Conservation (phyloP, 2,329 filamentous ascomycete genomes). For the Cyclaneusma minus region DNA sequence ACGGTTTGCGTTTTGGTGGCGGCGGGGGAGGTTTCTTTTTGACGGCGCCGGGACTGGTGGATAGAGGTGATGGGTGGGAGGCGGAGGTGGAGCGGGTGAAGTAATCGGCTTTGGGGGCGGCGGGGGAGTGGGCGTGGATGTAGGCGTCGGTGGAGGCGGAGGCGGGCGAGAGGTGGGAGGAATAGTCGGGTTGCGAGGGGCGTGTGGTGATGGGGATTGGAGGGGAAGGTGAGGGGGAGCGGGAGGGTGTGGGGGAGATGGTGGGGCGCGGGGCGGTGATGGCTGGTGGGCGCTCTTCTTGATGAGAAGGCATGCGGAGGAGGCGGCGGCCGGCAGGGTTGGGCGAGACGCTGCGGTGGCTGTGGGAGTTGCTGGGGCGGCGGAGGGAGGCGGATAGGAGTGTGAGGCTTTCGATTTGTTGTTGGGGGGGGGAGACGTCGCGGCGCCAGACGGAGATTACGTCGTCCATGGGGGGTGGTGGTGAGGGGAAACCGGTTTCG, state of each 20-base stretch:
- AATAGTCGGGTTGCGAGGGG: slow-evolving; percentile 9
- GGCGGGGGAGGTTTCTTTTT: slow-evolving; percentile 70
- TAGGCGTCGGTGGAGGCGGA: slow-evolving; percentile 10
- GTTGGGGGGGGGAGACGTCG: slow-evolving; percentile 45
- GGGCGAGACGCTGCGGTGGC: slow-evolving; percentile 24
- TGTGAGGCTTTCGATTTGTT: slow-evolving; percentile 49
- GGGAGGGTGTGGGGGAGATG: slow-evolving; percentile 9
- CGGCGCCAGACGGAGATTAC: slow-evolving; percentile 52
- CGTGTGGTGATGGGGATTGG: slow-evolving; percentile 8
- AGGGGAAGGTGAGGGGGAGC: slow-evolving; percentile 10
- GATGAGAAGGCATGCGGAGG: slow-evolving; percentile 20
- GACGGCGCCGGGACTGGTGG: slow-evolving; percentile 23
- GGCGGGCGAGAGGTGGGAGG: slow-evolving; percentile 10
- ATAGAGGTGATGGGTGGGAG: slow-evolving; percentile 6
- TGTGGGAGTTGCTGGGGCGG: slow-evolving; percentile 18
- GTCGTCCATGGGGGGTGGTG: slow-evolving; percentile 56
- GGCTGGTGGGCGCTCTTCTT: slow-evolving; percentile 1
- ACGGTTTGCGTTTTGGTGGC: slow-evolving; percentile 42
- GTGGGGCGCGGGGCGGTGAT: slow-evolving; percentile 5
- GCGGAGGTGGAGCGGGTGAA: slow-evolving; percentile 14
- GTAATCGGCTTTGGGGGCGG: slow-evolving; percentile 15
- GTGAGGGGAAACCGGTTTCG: slow-evolving; percentile 52
- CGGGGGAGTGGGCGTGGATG: slow-evolving; percentile 12
- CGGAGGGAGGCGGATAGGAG: slow-evolving; percentile 35
- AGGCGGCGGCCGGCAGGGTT: slow-evolving; percentile 26